Evolutionary conservation across 108 stramenopile genomes (phyloP).

Genomic region (Chaetoceros muelleri): DNA sequence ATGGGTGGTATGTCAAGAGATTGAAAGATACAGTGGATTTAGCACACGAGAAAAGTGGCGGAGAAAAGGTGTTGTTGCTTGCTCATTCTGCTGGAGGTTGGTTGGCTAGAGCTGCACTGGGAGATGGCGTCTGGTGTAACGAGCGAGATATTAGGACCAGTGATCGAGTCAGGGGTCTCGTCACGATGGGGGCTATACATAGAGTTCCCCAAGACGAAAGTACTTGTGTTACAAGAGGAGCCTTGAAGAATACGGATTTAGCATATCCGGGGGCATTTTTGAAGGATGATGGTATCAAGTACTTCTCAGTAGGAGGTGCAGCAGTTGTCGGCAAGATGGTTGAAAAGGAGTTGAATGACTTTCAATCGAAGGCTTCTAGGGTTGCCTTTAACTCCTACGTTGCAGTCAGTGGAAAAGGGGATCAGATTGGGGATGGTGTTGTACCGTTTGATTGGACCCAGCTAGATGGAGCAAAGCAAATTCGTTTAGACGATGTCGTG

Average conservation of each 20-base stretch:
- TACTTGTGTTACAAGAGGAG: slow-evolving; percentile 70
- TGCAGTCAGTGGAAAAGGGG: slow-evolving; percentile 71
- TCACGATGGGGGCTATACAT: slow-evolving; percentile 78
- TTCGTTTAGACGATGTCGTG: slow-evolving; percentile 43
- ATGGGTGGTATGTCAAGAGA: slow-evolving; percentile 78
- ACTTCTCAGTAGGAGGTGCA: slow-evolving; percentile 75
- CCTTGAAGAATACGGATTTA: slow-evolving; percentile 44
- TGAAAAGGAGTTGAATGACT: no score
- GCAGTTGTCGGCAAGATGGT: slow-evolving; percentile 32
- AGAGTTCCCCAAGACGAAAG: slow-evolving; percentile 28
- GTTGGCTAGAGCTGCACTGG: slow-evolving; percentile 82
- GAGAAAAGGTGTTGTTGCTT: slow-evolving; percentile 45
- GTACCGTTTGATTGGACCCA: slow-evolving; percentile 68
- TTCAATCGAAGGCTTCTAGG: background rate
- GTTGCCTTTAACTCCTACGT: slow-evolving; percentile 61
- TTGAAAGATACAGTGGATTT: slow-evolving; percentile 37
- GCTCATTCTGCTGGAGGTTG: slow-evolving; percentile 88
- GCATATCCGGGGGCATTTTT: slow-evolving; percentile 67
- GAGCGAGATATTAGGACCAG: background rate
- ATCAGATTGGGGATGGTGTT: slow-evolving; percentile 66
- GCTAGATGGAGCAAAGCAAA: slow-evolving; percentile 58
- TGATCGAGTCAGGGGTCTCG: slow-evolving; percentile 18
- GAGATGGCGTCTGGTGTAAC: slow-evolving; percentile 7
- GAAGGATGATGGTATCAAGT: slow-evolving; percentile 42
- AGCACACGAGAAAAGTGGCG: slow-evolving; percentile 19